A percentile compares a stretch with the other conserved stretches of the same genome.
Conservation (phyloP, 108 stramenopile genomes). For the Cyclotella baltica region DNA sequence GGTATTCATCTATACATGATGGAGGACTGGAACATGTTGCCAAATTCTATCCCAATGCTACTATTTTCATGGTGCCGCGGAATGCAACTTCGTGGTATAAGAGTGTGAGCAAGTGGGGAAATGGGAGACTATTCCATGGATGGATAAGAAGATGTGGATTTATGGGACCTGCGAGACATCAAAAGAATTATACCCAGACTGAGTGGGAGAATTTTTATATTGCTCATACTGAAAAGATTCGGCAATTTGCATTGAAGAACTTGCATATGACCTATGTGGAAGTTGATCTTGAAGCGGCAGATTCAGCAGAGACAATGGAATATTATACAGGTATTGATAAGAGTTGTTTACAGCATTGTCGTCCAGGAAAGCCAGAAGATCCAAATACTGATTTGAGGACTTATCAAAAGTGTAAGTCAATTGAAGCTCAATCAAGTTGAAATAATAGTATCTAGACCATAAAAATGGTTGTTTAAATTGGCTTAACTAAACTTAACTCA, state of each 20-base stretch:
- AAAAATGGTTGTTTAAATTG: too few species aligned
- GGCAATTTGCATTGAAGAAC: conserved; percentile 43
- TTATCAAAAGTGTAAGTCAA: conserved; percentile 4
- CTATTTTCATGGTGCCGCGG: conserved; percentile 25
- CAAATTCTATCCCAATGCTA: conserved; percentile 21
- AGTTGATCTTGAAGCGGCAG: conserved; percentile 20
- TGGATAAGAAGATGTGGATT: conserved; percentile 23
- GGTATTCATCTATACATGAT: conserved; percentile 30
- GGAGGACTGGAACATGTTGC: conserved; percentile 42
- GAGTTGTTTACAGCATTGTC: conserved; percentile 18
- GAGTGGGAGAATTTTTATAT: conserved; percentile 36
- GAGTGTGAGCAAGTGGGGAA: conserved; percentile 14
- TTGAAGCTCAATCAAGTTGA: neutral
- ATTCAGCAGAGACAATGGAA: conserved; percentile 26
- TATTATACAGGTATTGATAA: conserved; percentile 28
- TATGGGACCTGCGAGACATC: neutral
- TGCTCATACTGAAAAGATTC: conserved; percentile 42
- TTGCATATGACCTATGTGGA: conserved; percentile 50
- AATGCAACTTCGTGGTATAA: conserved; percentile 17
- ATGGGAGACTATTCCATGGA: neutral
- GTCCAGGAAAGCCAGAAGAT: conserved; percentile 14
- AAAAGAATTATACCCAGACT: neutral
- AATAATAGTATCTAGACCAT: too few species aligned
- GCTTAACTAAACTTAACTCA: too few species aligned
- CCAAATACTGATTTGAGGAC: conserved; percentile 5